Base-by-base conservation (phyloP, 2,329 filamentous ascomycete genomes). In the Diatrype stigma region DNA sequence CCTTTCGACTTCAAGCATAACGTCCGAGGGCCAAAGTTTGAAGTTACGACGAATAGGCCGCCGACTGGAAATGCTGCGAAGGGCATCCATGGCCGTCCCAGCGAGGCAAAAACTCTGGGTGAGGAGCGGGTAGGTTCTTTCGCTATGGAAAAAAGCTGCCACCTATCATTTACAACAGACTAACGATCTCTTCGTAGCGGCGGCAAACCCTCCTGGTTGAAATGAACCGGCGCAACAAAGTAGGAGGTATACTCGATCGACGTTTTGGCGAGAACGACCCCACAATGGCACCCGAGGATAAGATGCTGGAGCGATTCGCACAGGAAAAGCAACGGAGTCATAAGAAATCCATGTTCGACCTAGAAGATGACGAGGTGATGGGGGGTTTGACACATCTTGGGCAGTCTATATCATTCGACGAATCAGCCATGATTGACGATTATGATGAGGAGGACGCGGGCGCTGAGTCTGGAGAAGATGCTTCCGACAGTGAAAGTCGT, bases 181-280 rank as follows among this genome's bases (percentile, higher is more conserved):
- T 65, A 45, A 63, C 47, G 32, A 34, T 35, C 17, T 28, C 3
- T 22, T 50, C 53, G 55, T 61, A 89, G 83, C 84, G 93, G 50
- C 83, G 87, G 53, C 81, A 89, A 71, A 96, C 91, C 0, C 77
- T 96, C 19, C 73, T 96, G n/a, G 84, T 90, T 34, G 93, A 97
- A 65, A 87, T 97, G 80, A 89, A 95, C 65, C 81, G 84, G 54
- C 83, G 90, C 37, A 92, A 95, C 68, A 96, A 96, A 70, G 86
- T 93, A 19, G 94, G 94, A 57, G 93, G 92, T 4, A 90, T 99
- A 56, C 72, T 96, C 48, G 94, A 99, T 77, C 84, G 90, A 63
- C 86, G 94, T 62, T 96, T 99, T 63, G 94, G 95, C 70, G 95
- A 99, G 75, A 89, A 95, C 64, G 92, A 99, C 67, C 89, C 91